phyloP scores from a whole-genome alignment of 805 yeast species.

The Spathaspora hagerdaliae region DNA sequence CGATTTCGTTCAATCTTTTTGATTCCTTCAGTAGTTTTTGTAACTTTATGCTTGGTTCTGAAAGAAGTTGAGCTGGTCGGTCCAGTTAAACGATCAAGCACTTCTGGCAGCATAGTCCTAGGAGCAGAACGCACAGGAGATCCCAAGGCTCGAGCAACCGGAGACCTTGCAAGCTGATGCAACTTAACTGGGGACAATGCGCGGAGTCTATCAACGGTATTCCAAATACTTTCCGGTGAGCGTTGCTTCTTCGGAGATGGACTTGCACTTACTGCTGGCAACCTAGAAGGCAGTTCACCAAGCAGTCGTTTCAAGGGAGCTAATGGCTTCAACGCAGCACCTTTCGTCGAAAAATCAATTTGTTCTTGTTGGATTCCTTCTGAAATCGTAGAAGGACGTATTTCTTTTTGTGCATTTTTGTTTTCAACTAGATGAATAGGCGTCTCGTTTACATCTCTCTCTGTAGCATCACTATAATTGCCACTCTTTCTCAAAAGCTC shows the following conservation, averaged over 20 bases:
- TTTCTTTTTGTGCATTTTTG: no score
- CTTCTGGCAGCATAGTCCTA: neutral
- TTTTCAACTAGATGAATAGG: no score
- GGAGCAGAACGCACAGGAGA: neutral
- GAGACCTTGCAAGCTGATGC: neutral
- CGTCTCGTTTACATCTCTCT: no score
- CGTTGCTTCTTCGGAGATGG: neutral
- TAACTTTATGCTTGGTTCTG: neutral
- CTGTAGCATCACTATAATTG: no score
- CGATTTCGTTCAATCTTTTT: constrained; percentile 3
- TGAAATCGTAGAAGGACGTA: no score
- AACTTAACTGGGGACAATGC: constrained; percentile 4
- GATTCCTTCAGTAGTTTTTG: neutral
- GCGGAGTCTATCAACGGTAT: constrained; percentile 1
- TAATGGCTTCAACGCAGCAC: no score
- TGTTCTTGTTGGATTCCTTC: no score
- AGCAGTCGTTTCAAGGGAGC: no score
- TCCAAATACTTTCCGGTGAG: constrained; percentile 3
- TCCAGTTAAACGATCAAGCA: neutral
- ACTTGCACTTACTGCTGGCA: neutral
- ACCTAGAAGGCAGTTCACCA: no score
- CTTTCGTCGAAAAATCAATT: no score
- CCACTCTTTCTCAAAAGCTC: no score
- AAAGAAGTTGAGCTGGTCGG: neutral
- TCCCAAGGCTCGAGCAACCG: neutral